These are phyloP conservation scores for Manihot esculenta DNA, from an alignment of 441 rosid genomes.

Conservation along the genomic window DNA sequence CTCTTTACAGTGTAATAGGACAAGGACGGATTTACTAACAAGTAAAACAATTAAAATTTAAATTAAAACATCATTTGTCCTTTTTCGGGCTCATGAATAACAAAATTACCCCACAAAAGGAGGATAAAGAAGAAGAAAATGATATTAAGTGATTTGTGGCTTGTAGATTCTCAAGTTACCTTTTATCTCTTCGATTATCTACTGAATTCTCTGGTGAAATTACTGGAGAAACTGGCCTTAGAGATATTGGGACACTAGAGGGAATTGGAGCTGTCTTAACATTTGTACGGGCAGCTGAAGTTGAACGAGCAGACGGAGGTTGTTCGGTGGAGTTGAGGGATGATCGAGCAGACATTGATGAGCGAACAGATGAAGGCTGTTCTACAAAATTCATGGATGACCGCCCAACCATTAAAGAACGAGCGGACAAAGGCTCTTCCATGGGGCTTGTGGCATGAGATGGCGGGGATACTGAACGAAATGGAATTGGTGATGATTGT, in stretches of 20 bases:
- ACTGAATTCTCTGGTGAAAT: slow-evolving; percentile 39
- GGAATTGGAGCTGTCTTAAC: slow-evolving; percentile 51
- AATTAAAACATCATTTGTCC: not conserved
- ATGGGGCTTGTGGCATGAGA: not conserved
- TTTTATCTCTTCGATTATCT: slow-evolving; percentile 52
- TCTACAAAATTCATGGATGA: not conserved
- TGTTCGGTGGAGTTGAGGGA: slow-evolving; percentile 25
- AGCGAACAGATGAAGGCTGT: slow-evolving; percentile 12
- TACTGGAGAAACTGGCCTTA: slow-evolving; percentile 50
- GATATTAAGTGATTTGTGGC: not conserved
- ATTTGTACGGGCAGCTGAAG: slow-evolving; percentile 10
- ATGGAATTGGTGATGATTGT: slow-evolving; percentile 5
- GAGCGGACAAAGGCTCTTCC: slow-evolving; percentile 10
- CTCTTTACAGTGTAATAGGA: not conserved
- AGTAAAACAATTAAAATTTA: not conserved
- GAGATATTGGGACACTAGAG: slow-evolving; percentile 49
- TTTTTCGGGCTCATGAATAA: not conserved
- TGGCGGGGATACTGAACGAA: slow-evolving; percentile 9
- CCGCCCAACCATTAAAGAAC: not conserved
- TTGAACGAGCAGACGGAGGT: slow-evolving; percentile 17
- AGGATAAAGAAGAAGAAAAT: not conserved
- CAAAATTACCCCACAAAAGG: not conserved
- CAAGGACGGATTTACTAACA: not conserved
- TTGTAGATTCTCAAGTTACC: slow-evolving; percentile 36
- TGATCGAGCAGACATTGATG: slow-evolving; percentile 14